Evolutionary conservation across 2,329 filamentous ascomycete species (phyloP).

Genomic region (Lithohypha guttulata): DNA sequence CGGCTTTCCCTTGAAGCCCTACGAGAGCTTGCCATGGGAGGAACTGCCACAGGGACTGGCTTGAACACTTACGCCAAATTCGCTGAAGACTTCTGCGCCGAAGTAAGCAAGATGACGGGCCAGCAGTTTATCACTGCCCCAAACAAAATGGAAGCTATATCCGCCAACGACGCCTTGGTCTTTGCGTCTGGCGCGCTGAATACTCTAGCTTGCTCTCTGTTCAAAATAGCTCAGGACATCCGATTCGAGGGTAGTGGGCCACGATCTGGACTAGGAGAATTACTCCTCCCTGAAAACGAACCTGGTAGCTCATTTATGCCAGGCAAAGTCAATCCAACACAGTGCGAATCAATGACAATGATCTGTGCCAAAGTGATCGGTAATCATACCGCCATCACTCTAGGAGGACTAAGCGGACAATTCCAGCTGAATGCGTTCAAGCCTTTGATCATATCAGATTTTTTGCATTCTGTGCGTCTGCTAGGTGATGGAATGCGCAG

Average conservation of each 20-base stretch:
- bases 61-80: conserved; percentile 85
- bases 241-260: neutral
- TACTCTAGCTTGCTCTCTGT: conserved; percentile 71
- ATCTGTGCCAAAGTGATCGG: conserved; percentile 83
- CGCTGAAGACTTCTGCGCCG: conserved; percentile 68
- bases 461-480: conserved; percentile 69
- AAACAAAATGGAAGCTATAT: conserved; percentile 85
- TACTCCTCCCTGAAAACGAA: conserved; percentile 78
- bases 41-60: conserved; percentile 77
- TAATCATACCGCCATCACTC: conserved; percentile 72
- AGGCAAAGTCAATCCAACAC: conserved; percentile 85
- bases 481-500: conserved; percentile 73
- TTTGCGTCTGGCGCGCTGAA: conserved; percentile 84
- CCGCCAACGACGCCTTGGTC: conserved; percentile 76
- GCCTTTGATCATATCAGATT: conserved; percentile 73
- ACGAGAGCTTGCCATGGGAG: conserved; percentile 69
- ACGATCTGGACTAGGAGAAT: conserved; percentile 61
- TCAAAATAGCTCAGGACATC: conserved; percentile 69
- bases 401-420: conserved; percentile 81
- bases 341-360: conserved; percentile 85
- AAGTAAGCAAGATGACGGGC: conserved; percentile 74
- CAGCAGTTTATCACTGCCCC: conserved; percentile 74
- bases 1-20: conserved; percentile 65
- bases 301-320: conserved; percentile 86
- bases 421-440: conserved; percentile 93